Evolutionary conservation across 2,329 filamentous ascomycete genomes (phyloP).

Genomic region (Rutstroemia sp.): DNA sequence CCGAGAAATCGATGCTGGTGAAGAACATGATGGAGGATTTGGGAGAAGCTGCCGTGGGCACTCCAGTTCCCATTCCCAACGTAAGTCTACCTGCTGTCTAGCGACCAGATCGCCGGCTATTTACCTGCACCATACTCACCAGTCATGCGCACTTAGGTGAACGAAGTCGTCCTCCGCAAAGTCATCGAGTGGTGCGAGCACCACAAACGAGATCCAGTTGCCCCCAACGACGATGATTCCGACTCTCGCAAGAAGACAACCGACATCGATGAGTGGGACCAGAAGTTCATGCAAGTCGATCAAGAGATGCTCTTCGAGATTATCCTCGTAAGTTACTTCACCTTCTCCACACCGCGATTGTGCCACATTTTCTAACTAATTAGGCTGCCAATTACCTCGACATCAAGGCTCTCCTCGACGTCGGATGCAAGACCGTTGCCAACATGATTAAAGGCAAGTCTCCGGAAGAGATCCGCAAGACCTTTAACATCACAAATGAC

Average conservation of each 20-base stretch:
- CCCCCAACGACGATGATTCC: constrained; percentile 77
- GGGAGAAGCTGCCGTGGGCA: constrained; percentile 50
- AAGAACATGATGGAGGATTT: constrained; percentile 98
- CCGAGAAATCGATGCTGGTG: constrained; percentile 88
- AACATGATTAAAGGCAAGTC: constrained; percentile 99
- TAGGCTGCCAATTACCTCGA: constrained; percentile 97
- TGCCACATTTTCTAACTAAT: neutral
- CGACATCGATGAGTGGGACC: constrained; percentile 99
- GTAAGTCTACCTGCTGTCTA: constrained; percentile 36
- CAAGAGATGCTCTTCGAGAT: constrained; percentile 99
- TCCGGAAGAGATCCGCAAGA: constrained; percentile 97
- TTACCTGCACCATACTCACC: neutral
- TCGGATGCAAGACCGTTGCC: constrained; percentile 98
- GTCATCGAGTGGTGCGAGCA: constrained; percentile 98
- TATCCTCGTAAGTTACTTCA: constrained; percentile 63
- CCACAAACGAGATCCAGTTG: constrained; percentile 83
- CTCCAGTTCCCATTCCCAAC: constrained; percentile 73
- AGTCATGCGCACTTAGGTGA: constrained; percentile 51
- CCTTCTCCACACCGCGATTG: neutral
- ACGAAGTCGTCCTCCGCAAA: constrained; percentile 88
- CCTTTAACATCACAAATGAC: constrained; percentile 99
- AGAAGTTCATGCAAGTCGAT: constrained; percentile 99
- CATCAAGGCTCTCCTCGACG: constrained; percentile 95
- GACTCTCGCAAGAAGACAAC: constrained; percentile 97
- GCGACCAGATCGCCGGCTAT: neutral